Conservation (phyloP, 768 basidiomycete genomes). For the Amanita pallidorosea region DNA sequence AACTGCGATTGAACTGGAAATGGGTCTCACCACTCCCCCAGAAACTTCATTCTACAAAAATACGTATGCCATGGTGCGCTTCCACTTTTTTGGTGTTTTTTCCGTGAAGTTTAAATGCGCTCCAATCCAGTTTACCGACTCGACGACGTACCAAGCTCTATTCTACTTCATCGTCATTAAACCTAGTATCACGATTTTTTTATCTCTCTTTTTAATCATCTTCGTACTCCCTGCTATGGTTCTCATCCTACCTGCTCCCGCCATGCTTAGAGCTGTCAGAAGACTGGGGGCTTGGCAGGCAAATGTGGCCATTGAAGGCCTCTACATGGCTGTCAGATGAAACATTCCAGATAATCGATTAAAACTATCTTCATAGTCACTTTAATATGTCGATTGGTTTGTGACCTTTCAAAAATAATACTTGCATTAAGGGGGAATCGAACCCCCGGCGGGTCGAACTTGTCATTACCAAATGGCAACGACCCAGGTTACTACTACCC, state of each 20-base stretch:
- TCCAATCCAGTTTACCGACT: conserved; percentile 56
- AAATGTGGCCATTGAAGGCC: conserved; percentile 68
- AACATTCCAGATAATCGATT: background rate
- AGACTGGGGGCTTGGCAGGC: conserved; percentile 76
- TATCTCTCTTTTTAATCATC: conserved; percentile 43
- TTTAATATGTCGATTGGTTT: background rate
- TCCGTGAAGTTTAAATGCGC: background rate
- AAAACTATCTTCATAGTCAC: background rate
- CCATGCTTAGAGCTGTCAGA: conserved; percentile 53
- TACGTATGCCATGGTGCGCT: conserved; percentile 65
- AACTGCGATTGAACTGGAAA: conserved; percentile 38
- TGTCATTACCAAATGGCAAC: no score
- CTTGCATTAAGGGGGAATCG: conserved; percentile 78
- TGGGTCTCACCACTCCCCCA: conserved; percentile 25
- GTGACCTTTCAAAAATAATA: conserved; percentile 4
- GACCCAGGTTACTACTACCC: no score
- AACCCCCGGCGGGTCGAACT: conserved; percentile 46
- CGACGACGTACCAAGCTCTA: conserved; percentile 74
- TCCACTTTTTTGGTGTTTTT: background rate
- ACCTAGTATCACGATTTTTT: conserved; percentile 62
- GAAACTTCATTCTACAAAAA: conserved; percentile 77
- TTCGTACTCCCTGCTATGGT: conserved; percentile 47
- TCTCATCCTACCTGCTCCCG: conserved; percentile 58
- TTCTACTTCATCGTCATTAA: conserved; percentile 89
- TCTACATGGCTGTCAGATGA: conserved; percentile 33